Evolutionary conservation across 139 green algal species (phyloP), one percentile per base, ranked within the genome.

Genomic region (Monoraphidium neglectum): DNA sequence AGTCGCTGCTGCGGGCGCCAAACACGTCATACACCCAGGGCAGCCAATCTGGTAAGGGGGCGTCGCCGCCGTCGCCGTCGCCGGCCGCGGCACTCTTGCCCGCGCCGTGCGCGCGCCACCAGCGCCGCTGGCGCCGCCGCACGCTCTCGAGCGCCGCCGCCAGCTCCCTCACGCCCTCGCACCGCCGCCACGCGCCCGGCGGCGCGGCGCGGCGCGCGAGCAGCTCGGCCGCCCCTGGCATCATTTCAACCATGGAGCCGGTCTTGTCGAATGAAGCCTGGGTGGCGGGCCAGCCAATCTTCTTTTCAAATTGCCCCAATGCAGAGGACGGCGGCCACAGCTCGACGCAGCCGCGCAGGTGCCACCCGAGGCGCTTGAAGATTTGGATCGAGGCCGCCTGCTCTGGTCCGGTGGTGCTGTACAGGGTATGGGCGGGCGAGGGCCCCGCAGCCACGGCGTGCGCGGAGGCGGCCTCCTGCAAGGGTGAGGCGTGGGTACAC

Each of bases 21-120:
- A 38, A 46, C 18, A 23, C 26, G 32, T 77, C 72, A 64, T 70
- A 77, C 28, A 77, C 72, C 40, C 59, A 70, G 0, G 72, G 72
- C 40, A 77, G 43, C 59, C 63, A 77, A 35, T 70, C 43, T 8
- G 43, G 43, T n/a, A n/a, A n/a, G n/a, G n/a, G n/a, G n/a, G n/a
- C n/a, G 43, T 51, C 43, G 8, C 8, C 43, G 43, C 43, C 43
- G 43, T 51, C 43, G 60, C 38, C 33, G 28, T 4, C 15, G 15
- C 36, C 36, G 36, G 21, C 8, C 36, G 18, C 63, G 46, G 23
- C 63, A 35, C 33, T n/a, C 18, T 3, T 5, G 32, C 36, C 12
- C 15, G 35, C 62, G 12, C 35, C 12, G 15, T 16, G 15, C 62
- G 37, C 18, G 62, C 33, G 24, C 59, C 6, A 32, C 10, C 32